Percentiles rank a stretch among this genome's conserved stretches.
These are phyloP conservation scores for Fomitopsis schrenkii DNA, from an alignment of 1,284 basidiomycete species.

Conservation along the genomic window DNA sequence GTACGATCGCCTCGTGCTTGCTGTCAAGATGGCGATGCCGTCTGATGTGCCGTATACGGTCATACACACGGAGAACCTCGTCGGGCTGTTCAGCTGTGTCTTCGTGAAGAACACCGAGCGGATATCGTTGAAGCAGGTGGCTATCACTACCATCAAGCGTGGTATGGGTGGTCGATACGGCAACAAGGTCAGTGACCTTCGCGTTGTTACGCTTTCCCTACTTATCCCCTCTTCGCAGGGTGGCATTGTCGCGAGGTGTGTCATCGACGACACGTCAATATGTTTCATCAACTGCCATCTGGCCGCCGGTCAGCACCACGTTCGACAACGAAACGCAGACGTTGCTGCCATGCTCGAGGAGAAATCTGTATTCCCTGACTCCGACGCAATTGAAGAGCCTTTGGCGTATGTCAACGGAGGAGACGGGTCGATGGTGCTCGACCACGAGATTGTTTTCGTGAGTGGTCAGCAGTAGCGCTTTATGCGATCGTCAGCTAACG, in stretches of 20 bases:
- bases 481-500: neutral
- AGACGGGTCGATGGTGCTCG: slow-evolving; percentile 90
- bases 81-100: slow-evolving; percentile 87
- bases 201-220: neutral
- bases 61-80: slow-evolving; percentile 84
- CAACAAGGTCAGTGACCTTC: slow-evolving; percentile 70
- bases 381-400: slow-evolving; percentile 39
- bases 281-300: slow-evolving; percentile 97
- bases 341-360: slow-evolving; percentile 84
- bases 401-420: slow-evolving; percentile 85
- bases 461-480: slow-evolving; percentile 29
- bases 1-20: slow-evolving; percentile 78
- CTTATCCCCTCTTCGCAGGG: slow-evolving; percentile 49
- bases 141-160: slow-evolving; percentile 81
- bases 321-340: slow-evolving; percentile 83
- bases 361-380: slow-evolving; percentile 61
- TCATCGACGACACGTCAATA: slow-evolving; percentile 87
- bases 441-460: slow-evolving; percentile 93
- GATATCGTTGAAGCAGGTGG: slow-evolving; percentile 60
- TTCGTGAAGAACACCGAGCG: slow-evolving; percentile 74
- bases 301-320: slow-evolving; percentile 87
- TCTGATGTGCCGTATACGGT: slow-evolving; percentile 70
- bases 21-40: slow-evolving; percentile 69
- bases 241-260: slow-evolving; percentile 86
- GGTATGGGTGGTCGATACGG: slow-evolving; percentile 93